Evolutionary conservation across 805 yeast species (phyloP), one percentile per base, ranked within the genome.

Genomic region (Pachysolen tannophilus): DNA sequence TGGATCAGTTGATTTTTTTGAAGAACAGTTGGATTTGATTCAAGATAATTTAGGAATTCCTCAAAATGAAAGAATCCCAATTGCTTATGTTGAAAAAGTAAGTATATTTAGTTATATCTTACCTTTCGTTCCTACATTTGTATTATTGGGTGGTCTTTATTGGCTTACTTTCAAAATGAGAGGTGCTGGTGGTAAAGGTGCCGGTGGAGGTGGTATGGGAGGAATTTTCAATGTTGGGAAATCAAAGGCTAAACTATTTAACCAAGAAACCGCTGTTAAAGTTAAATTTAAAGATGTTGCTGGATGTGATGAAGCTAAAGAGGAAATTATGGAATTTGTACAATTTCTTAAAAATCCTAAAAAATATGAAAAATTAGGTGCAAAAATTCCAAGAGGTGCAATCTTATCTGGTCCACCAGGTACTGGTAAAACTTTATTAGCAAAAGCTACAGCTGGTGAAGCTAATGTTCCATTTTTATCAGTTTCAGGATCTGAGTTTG

Each of bases 361-460:
- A 37, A 85, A 87, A 55, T 92, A 88, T 59, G 97, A 88, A 56
- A 75, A 76, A 41, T 67, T 92, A 39, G 99, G 99, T 26, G 99
- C 97, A 26, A 85, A 87, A 56, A 92, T 92, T 46, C 99, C 99
- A 32, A 76, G 97, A 55, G 99, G 99, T 48, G 98, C 98, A 8
- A 85, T 92, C 41, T 65, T 92, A 38, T 82, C 95, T 2, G 99
- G 99, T 32, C 95, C 98, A 13, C 99, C 99, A 34, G 99, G 99
- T 65, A 92, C 98, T 8, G 99, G 99, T 76, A 92, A 92, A 57
- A 92, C 99, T 1, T 66, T 92, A 35, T 64, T 92, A 33, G 99
- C 99, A 9, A 90, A 86, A 55, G 99, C 99, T 5, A 92, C 97
- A 33, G 98, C 98, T 2, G 98, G 98, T 46, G 99, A 92, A 59